Evolutionary conservation across 2,329 filamentous ascomycete genomes (phyloP).

Genomic region (Penicillium sp.): DNA sequence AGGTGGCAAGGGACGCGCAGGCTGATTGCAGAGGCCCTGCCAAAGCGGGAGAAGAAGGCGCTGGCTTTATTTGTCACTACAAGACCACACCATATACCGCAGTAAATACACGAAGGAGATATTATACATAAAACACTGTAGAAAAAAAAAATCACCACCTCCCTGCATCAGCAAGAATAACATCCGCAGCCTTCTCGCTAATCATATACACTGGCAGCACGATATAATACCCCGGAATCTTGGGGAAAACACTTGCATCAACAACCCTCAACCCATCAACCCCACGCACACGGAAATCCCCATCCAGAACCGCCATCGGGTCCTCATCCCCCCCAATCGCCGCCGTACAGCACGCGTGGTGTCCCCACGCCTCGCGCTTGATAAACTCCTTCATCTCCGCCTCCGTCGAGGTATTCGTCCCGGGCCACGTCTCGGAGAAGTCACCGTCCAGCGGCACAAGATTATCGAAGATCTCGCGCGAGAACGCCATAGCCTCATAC

Average conservation of each 20-base stretch:
- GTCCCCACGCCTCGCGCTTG: slow-evolving; percentile 58
- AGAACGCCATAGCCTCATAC: slow-evolving; percentile 60
- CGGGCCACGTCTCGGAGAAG: slow-evolving; percentile 52
- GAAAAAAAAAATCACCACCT: not conserved
- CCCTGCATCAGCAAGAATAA: slow-evolving; percentile 46
- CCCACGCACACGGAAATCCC: slow-evolving; percentile 61
- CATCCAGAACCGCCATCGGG: slow-evolving; percentile 60
- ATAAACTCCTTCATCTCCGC: slow-evolving; percentile 55
- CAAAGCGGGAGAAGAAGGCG: no score
- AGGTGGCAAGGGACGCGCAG: no score
- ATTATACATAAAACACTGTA: not conserved
- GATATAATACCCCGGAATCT: slow-evolving; percentile 61
- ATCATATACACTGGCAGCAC: slow-evolving; percentile 60
- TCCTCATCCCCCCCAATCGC: slow-evolving; percentile 62
- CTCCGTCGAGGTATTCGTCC: slow-evolving; percentile 45
- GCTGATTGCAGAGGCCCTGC: no score
- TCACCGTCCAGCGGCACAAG: slow-evolving; percentile 36
- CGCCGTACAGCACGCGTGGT: slow-evolving; percentile 62
- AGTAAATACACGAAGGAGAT: no score
- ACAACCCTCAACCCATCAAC: slow-evolving; percentile 63
- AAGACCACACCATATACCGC: no score
- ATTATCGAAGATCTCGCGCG: slow-evolving; percentile 52
- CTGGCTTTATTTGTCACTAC: no score
- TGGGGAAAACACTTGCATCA: slow-evolving; percentile 64
- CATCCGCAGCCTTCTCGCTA: slow-evolving; percentile 66